These are phyloP conservation scores for Combretum micranthum DNA, from an alignment of 345 rosid species.

Conservation along the genomic window DNA sequence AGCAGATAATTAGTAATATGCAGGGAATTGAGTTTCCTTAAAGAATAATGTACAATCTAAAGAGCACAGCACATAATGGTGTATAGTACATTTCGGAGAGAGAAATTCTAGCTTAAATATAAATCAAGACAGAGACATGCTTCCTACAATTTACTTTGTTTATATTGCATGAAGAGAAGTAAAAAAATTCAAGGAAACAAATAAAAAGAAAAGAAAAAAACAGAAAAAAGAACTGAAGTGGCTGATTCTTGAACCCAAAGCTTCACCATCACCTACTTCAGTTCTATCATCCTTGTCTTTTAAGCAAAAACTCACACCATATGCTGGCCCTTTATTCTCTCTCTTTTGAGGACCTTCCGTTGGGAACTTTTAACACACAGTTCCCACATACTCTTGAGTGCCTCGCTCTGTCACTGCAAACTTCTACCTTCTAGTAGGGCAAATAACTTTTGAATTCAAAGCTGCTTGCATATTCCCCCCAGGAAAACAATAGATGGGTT, in stretches of 20 bases:
- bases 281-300: constrained; percentile 56
- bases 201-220: no score
- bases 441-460: constrained; percentile 4
- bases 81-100: neutral
- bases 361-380: neutral
- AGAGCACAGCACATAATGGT: no score
- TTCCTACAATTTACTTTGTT: constrained; percentile 1
- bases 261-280: constrained; percentile 49
- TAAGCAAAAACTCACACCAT: constrained; percentile 53
- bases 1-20: no score
- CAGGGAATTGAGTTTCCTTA: no score
- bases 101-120: constrained; percentile 9
- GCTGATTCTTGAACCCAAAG: constrained; percentile 65
- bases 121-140: constrained; percentile 5
- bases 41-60: no score
- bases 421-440: constrained; percentile 14
- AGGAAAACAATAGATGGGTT: constrained; percentile 36
- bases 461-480: constrained; percentile 1
- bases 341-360: constrained; percentile 9
- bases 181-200: neutral
- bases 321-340: constrained; percentile 14
- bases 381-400: neutral
- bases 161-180: no score
- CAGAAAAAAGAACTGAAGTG: constrained; percentile 7
- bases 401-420: constrained; percentile 14